Evolutionary conservation across 2,329 filamentous ascomycete genomes (phyloP), one percentile per base, ranked within the genome.

Genomic region (Penicillium sp.): DNA sequence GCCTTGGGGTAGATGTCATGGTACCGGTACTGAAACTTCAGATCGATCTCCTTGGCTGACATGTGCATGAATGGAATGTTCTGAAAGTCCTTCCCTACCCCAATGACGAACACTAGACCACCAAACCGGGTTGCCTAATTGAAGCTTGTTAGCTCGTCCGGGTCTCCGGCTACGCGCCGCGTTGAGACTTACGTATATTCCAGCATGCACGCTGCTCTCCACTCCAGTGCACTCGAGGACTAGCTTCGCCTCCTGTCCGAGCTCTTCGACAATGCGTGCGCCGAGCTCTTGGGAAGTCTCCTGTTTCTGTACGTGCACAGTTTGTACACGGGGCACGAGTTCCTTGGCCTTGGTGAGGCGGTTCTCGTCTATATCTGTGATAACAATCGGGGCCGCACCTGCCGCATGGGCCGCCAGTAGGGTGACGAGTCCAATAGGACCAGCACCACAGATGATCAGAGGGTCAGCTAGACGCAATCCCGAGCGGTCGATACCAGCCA

Each of bases 1-100:
- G 68, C 61, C 61, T 70, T 70, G 21, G 64, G 66, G n/a, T 69
- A 69, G 21, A 69, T 67, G 49, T 69, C 67, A 13, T 69, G 67
- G 11, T 67, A 69, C 5, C 67, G 54, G 30, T 67, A 67, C 48
- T 67, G 65, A 56, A 67, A 66, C 11, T 60, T 54, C 31, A 69
- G 52, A 30, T 69, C 62, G 17, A 69, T 69, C 48, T 69, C 65
- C 30, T 62, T 63, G 13, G 65, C 60, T 1, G 65, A 67, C 55
- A 68, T 64, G 48, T 68, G 66, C 66, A 67, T 67, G 41, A 68
- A 68, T 0, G 66, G 66, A 21, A 68, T 66, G 11, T 64, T 66
- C 38, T 66, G 66, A 56, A 68, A 67, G 50, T 67, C 65, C 19
- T 67, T 68, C 3, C 66, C 65, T 15, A 68, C 64, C 3, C 66